Evolutionary conservation across 2,329 filamentous ascomycete species (phyloP), one percentile per base, ranked within the genome.

Genomic region (Endoconidiophora polonica): DNA sequence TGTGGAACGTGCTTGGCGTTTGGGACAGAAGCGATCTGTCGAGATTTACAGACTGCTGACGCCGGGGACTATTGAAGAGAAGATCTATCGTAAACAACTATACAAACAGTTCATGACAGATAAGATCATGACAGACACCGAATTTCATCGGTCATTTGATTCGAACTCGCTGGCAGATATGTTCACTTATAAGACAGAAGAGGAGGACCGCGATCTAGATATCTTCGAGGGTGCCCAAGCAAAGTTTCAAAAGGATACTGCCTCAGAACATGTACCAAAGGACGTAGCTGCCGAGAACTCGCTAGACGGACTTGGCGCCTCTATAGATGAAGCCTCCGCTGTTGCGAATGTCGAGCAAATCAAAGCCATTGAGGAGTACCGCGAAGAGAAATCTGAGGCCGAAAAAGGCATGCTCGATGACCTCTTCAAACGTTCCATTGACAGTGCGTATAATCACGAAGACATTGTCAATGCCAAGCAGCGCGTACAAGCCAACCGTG

Each of bases 61-160:
- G 3, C 86, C 90, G 4, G 91, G 91, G 1, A 98, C 93, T 0
- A 98, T 98, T 22, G 91, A 98, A 61, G 91, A 98, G 64, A 98
- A 98, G 68, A 98, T 98, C 26, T 98, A 96, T 55, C 90, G 98
- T 63, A 83, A 93, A 14, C 91, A 98, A 60, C 91, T 98, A 46
- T 98, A 94, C 71, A 98, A 98, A 64, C 90, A 96, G 58, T 95
- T 96, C 60, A 72, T 98, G 54, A 91, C 87, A 3, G 94, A 96
- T 66, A 96, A 96, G 63, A 88, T 98, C 5, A 65, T 98, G 46
- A 88, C 84, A 57, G 90, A 98, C 58, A 87, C 91, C 0, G 94
- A 94, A 59, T 88, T 96, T 63, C 79, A 86, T 20, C 86, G 91
- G 56, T 87, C 83, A 0, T 94, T 96, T 62, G 86, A 94, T 52